Percentiles rank a stretch among this genome's conserved stretches.
phyloP scores from a whole-genome alignment of 768 basidiomycete species.

The Lyophyllum atratum region DNA sequence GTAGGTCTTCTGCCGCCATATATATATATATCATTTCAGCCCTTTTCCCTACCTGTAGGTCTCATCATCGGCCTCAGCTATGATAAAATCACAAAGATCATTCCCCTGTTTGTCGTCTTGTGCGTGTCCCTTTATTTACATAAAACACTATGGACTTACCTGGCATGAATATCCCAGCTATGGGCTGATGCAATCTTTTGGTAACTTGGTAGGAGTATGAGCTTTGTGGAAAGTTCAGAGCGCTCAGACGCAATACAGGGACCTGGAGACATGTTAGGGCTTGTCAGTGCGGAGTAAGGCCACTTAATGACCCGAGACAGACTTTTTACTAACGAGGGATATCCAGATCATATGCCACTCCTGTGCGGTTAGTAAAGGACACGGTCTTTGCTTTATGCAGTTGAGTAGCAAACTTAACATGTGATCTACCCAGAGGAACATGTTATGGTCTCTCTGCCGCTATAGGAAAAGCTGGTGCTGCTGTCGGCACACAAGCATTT shows the following conservation, averaged over 20 bases:
- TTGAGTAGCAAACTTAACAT: not conserved
- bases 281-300: constrained; percentile 64
- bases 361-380: constrained; percentile 48
- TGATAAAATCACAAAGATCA: constrained; percentile 60
- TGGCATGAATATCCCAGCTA: constrained; percentile 41
- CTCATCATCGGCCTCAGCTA: constrained; percentile 62
- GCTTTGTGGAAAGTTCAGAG: not conserved
- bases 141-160: not conserved
- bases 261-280: constrained; percentile 71
- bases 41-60: constrained; percentile 29
- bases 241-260: constrained; percentile 38
- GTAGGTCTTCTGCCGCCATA: constrained; percentile 28
- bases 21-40: not conserved
- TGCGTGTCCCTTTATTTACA: constrained; percentile 26
- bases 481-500: constrained; percentile 70
- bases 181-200: constrained; percentile 71
- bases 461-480: constrained; percentile 71
- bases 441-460: constrained; percentile 72
- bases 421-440: constrained; percentile 47
- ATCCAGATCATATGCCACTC: constrained; percentile 60
- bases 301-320: not conserved
- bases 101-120: constrained; percentile 71
- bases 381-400: not conserved
- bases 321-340: not conserved
- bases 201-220: constrained; percentile 52